Evolutionary conservation across 1,284 basidiomycete genomes (phyloP).

Genomic region (Rhizoctonia solani): DNA sequence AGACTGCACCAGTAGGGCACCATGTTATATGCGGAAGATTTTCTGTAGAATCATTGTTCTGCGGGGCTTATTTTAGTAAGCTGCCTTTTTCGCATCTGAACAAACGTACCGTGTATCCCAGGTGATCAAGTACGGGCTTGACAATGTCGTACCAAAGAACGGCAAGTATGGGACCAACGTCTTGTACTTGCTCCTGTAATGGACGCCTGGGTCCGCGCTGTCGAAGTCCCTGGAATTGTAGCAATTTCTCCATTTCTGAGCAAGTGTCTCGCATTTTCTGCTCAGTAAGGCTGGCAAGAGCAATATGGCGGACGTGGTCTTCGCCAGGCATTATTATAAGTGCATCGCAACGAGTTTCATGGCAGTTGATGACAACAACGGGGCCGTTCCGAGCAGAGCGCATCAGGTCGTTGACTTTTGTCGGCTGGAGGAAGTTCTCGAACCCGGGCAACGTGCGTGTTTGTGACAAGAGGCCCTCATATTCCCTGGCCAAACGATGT

Average conservation of each 20-base stretch:
- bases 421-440: conserved; percentile 28
- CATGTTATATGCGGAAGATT: neutral
- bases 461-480: conserved; percentile 27
- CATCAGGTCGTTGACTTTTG: neutral
- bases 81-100: neutral
- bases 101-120: no score
- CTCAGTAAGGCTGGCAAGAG: no score
- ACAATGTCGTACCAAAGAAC: no score
- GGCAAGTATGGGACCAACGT: no score
- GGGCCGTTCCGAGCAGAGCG: neutral
- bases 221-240: neutral
- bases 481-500: conserved; percentile 14
- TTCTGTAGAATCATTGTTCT: neutral
- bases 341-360: no score
- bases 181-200: no score
- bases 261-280: neutral
- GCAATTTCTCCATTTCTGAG: neutral
- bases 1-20: conserved; percentile 10
- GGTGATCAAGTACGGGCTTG: no score
- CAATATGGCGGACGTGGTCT: no score
- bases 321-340: no score
- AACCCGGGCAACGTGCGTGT: conserved; percentile 31
- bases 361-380: no score
- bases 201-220: neutral
- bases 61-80: neutral